phyloP scores from a whole-genome alignment of 2,329 filamentous ascomycete species.

The Diaporthe batatas region DNA sequence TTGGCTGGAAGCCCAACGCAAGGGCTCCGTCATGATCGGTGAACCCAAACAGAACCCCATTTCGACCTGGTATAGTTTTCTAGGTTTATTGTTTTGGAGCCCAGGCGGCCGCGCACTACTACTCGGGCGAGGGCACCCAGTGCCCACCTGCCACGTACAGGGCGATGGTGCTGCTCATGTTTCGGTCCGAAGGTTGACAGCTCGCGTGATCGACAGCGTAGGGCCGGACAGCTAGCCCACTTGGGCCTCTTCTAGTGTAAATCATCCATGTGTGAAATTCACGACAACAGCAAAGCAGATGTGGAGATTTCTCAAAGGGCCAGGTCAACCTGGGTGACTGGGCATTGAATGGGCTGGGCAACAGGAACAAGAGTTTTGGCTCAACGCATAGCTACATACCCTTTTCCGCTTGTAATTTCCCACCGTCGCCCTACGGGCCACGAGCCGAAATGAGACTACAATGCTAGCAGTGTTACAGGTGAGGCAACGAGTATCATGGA shows the following conservation, averaged over 20 bases:
- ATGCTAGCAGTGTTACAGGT: conserved; percentile 25
- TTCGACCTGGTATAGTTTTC: background rate
- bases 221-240: conserved; percentile 18
- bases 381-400: conserved; percentile 13
- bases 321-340: conserved; percentile 8
- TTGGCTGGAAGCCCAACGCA: conserved; percentile 7
- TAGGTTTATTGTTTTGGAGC: background rate
- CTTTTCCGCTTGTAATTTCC: conserved; percentile 19
- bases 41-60: background rate
- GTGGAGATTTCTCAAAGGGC: background rate
- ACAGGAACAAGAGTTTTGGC: background rate
- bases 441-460: conserved; percentile 11
- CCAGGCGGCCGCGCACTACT: too few relatives aligned
- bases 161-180: conserved; percentile 13
- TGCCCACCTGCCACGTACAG: background rate
- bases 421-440: conserved; percentile 21
- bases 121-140: background rate
- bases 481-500: conserved; percentile 4
- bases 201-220: conserved; percentile 20
- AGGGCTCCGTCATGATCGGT: conserved; percentile 3
- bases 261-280: background rate
- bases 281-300: background rate
- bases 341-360: background rate
- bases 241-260: conserved; percentile 1
- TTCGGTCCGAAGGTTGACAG: conserved; percentile 32